These are phyloP conservation scores for Metschnikowia aberdeeniae DNA, from an alignment of 805 yeast genomes.

Conservation along the genomic window DNA sequence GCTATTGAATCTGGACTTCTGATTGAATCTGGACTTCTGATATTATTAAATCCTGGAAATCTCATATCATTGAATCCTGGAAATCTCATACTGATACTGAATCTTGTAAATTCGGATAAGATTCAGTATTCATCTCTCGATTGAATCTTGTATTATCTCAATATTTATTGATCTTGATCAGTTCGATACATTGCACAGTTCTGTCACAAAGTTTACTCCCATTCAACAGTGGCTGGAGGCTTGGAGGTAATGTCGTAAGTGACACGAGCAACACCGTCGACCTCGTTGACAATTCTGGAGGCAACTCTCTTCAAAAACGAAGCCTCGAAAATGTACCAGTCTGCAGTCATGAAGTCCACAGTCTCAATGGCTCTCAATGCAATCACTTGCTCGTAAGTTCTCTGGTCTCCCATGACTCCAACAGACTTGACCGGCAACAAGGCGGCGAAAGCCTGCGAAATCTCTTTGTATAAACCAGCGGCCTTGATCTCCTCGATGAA, in stretches of 20 bases:
- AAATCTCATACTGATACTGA: no score
- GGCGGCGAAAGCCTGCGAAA: slow-evolving; percentile 97
- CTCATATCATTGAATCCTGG: no score
- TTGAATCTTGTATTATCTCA: no score
- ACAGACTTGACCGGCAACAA: slow-evolving; percentile 96
- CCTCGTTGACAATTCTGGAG: slow-evolving; percentile 96
- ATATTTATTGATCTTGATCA: no score
- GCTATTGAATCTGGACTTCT: no score
- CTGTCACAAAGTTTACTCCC: slow-evolving; percentile 61
- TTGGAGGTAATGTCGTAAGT: slow-evolving; percentile 97
- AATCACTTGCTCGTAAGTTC: slow-evolving; percentile 98
- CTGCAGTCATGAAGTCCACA: slow-evolving; percentile 98
- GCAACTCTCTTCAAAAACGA: slow-evolving; percentile 88
- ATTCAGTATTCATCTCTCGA: no score
- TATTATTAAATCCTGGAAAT: no score
- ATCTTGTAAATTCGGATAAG: no score
- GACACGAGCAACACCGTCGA: slow-evolving; percentile 97
- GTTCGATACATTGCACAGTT: neutral
- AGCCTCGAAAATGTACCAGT: slow-evolving; percentile 95
- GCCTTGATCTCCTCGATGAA: slow-evolving; percentile 93
- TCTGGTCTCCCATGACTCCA: slow-evolving; percentile 99
- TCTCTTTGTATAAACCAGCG: slow-evolving; percentile 88
- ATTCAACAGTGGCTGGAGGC: slow-evolving; percentile 99
- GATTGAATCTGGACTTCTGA: no score
- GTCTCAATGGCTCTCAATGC: slow-evolving; percentile 98